A percentile compares a stretch with the other conserved stretches of the same genome.
These are phyloP conservation scores for Cyclocybe cylindracea DNA, from an alignment of 768 basidiomycete species.

Conservation along the genomic window DNA sequence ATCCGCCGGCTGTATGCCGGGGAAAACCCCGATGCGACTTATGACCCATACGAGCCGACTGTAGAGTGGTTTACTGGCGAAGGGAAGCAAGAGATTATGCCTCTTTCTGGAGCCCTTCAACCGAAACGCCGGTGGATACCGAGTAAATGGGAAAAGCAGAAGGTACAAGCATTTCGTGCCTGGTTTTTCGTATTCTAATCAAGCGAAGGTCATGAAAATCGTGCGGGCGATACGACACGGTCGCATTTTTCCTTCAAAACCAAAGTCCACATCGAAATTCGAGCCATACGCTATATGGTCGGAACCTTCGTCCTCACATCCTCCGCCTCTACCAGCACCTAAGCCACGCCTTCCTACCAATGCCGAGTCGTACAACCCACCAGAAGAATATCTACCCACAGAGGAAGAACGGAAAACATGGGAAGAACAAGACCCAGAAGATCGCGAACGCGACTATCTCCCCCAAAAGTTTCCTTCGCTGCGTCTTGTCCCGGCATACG, in stretches of 20 bases:
- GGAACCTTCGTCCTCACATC: slow-evolving; percentile 67
- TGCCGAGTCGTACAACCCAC: slow-evolving; percentile 98
- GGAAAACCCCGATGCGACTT: slow-evolving; percentile 88
- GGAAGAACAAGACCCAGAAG: slow-evolving; percentile 83
- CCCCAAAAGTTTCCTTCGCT: slow-evolving; percentile 84
- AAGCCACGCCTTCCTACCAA: slow-evolving; percentile 88
- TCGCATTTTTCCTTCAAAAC: slow-evolving; percentile 88
- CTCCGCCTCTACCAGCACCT: slow-evolving; percentile 91
- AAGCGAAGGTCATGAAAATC: slow-evolving; percentile 92
- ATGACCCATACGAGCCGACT: slow-evolving; percentile 92
- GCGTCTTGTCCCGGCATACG: slow-evolving; percentile 90
- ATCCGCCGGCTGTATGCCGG: slow-evolving; percentile 87
- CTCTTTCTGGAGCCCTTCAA: slow-evolving; percentile 86
- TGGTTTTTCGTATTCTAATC: slow-evolving; percentile 1
- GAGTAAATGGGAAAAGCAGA: slow-evolving; percentile 99
- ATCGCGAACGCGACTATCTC: slow-evolving; percentile 86
- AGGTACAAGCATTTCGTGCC: slow-evolving; percentile 52
- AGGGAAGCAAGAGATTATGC: slow-evolving; percentile 94
- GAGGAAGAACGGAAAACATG: slow-evolving; percentile 80
- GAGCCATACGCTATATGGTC: slow-evolving; percentile 91
- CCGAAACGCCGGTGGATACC: slow-evolving; percentile 97
- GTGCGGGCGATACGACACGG: slow-evolving; percentile 98
- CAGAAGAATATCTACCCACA: slow-evolving; percentile 92
- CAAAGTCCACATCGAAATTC: slow-evolving; percentile 67
- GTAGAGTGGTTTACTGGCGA: slow-evolving; percentile 97